Base-by-base conservation (phyloP, 1,284 basidiomycete species). In the Ceratobasidium sp. region DNA sequence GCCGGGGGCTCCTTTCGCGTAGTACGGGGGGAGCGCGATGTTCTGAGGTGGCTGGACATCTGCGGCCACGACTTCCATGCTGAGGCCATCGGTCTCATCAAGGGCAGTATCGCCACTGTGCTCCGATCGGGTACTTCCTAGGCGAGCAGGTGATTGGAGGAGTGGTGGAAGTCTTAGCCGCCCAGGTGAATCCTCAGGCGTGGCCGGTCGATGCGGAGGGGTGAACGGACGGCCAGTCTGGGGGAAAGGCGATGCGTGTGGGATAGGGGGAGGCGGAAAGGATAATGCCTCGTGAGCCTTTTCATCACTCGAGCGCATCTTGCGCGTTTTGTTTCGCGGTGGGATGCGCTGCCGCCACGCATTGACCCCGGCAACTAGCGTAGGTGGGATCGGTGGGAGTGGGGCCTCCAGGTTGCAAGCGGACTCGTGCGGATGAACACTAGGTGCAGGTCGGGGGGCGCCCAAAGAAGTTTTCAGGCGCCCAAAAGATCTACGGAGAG, bases 271-370 rank as follows among this genome's bases (percentile, higher is more conserved):
- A 41, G 48, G 48, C 13, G 29, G 29, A 46, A 74, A 43, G 19
- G 69, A n/a, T 4, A 22, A 61, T 22, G 34, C 71, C 48, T 34
- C 34, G 39, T 48, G 71, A 54, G 14, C 34, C 31, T 49, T 46
- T 39, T 59, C 56, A 34, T 51, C 48, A 16, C 58, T 61, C 9
- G 56, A 51, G 31, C 58, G 69, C n/a, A 31, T 56, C 31, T 74
- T 74, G 13, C 71, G 71, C 34, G 65, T 46, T 58, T 68, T 68
- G 53, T 51, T 68, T 22, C 65, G 65, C 51, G 24, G 24, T 43
- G 71, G 71, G 61, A 74, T 74, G 41, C 71, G 71, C 39, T 74
- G 71, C 24, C 71, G 31, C 71, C 71, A 74, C 29, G 59, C 71
- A 43, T 74, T 43, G 19, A 74, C 71, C 22, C 71, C 71, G 48